Base-by-base conservation (phyloP, 139 green algal species). In the Dunaliella sp. region DNA sequence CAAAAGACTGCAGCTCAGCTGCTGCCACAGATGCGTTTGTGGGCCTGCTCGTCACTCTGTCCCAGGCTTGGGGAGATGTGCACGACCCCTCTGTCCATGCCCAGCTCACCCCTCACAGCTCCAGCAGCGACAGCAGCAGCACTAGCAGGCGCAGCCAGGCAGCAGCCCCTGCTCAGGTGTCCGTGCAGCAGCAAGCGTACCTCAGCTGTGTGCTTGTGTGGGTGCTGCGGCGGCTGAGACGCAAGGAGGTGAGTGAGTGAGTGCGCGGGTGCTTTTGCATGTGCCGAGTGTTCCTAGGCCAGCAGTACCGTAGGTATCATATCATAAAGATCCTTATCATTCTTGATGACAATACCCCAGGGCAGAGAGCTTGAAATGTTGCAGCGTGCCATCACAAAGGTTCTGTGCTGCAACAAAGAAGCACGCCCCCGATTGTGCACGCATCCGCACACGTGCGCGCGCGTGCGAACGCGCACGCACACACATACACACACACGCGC, bases 141-240 rank as follows among this genome's bases (percentile, higher is more conserved):
- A 16, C 7, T 65, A 16, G 48, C 48, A 65, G 48, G 48, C 48
- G 48, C 7, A 7, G 48, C 16, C 7, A 16, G 16, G 7, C 48
- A 16, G n/a, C n/a, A n/a, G n/a, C n/a, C n/a, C n/a, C n/a, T n/a
- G 48, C 48, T 26, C 7, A 85, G 7, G 79, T 91, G 28, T 28
- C 90, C 3, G 24, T 90, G 1, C 85, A 83, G 28, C 90, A 90
- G 37, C 92, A 95, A 86, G 92, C 91, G 26, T 95, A 90, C 86
- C 86, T 95, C 1, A 91, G 86, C 7, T 81, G 84, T 26, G 89
- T 85, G 2, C 89, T 92, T 32, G 81, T 91, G 59, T 32, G 77
- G 31, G 77, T 86, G 38, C 35, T 92, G 37, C 36, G 33, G 30
- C 80, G 35, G 36, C 37, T 26, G 76, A 48, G 73, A 83, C 89